Evolutionary conservation across 768 basidiomycete species (phyloP).

Genomic region (Russula virescens): DNA sequence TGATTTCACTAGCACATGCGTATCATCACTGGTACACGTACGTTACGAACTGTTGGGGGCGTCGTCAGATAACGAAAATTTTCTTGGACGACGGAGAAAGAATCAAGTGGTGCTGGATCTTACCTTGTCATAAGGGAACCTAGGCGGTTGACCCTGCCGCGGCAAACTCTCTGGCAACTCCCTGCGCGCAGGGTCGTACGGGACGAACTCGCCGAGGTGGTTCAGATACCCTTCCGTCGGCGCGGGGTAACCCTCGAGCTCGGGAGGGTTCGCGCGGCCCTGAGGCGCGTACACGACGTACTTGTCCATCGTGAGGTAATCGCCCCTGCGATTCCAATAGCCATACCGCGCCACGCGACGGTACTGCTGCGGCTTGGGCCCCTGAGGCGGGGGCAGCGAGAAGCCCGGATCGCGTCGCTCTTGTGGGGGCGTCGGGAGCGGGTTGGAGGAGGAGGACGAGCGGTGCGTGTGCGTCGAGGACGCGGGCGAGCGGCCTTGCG

Average conservation of each 20-base stretch:
- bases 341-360: slow-evolving; percentile 44
- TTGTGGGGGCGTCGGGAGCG: slow-evolving; percentile 17
- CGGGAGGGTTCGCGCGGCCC: slow-evolving; percentile 49
- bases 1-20: neutral
- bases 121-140: slow-evolving; percentile 51
- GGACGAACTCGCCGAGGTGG: slow-evolving; percentile 40
- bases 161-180: slow-evolving; percentile 62
- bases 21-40: slow-evolving; percentile 16
- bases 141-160: slow-evolving; percentile 46
- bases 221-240: slow-evolving; percentile 52
- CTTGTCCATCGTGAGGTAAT: slow-evolving; percentile 51
- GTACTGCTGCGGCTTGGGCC: slow-evolving; percentile 30
- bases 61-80: neutral
- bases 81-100: neutral
- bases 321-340: slow-evolving; percentile 72
- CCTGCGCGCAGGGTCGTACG: slow-evolving; percentile 40
- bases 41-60: slow-evolving; percentile 18
- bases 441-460: slow-evolving; percentile 18
- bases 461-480: slow-evolving; percentile 17
- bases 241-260: slow-evolving; percentile 54
- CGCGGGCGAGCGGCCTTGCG: slow-evolving; percentile 23
- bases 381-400: slow-evolving; percentile 27
- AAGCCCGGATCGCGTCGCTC: slow-evolving; percentile 24
- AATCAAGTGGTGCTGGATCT: slow-evolving; percentile 24
- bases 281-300: slow-evolving; percentile 64